A percentile compares a stretch with the other conserved stretches of the same genome.
Conservation (phyloP, 1,284 basidiomycete genomes). For the Pyrrhoderma noxium region DNA sequence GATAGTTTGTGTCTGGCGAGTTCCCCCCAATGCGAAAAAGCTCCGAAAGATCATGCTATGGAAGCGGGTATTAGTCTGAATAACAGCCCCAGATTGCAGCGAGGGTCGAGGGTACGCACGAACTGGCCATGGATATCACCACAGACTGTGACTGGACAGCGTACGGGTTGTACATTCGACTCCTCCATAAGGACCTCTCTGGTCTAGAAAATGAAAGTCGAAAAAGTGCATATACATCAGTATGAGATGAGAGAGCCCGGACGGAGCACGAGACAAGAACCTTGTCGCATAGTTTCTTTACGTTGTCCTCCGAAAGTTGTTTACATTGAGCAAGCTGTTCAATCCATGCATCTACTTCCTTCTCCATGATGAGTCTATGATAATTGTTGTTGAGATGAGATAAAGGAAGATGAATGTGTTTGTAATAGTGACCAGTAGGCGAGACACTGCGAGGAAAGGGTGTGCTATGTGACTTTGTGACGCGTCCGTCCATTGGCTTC, state of each 20-base stretch:
- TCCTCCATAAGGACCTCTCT: constrained; percentile 97
- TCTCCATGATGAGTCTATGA: constrained; percentile 46
- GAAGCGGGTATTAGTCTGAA: constrained; percentile 20
- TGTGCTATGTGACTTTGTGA: neutral
- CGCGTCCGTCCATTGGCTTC: neutral
- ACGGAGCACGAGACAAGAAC: constrained; percentile 33
- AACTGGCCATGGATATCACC: constrained; percentile 99
- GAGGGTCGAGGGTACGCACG: constrained; percentile 51
- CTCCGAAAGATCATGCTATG: constrained; percentile 95
- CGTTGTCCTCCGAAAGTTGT: constrained; percentile 91
- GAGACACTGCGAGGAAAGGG: neutral
- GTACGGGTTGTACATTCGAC: constrained; percentile 95
- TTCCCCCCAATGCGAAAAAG: constrained; percentile 99
- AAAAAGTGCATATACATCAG: constrained; percentile 18
- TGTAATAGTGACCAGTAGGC: too few species aligned
- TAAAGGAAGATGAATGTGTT: neutral
- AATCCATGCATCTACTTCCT: constrained; percentile 91
- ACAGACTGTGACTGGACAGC: constrained; percentile 96
- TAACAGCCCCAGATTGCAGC: constrained; percentile 23
- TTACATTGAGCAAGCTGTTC: constrained; percentile 97
- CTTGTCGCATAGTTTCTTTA: constrained; percentile 99
- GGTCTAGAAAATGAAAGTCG: constrained; percentile 49
- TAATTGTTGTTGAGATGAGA: neutral
- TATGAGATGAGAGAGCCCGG: constrained; percentile 24
- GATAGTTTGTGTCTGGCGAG: constrained; percentile 99